phyloP scores from a whole-genome alignment of 176 grass and related monocot species.

The Puccinellia tenuiflora region DNA sequence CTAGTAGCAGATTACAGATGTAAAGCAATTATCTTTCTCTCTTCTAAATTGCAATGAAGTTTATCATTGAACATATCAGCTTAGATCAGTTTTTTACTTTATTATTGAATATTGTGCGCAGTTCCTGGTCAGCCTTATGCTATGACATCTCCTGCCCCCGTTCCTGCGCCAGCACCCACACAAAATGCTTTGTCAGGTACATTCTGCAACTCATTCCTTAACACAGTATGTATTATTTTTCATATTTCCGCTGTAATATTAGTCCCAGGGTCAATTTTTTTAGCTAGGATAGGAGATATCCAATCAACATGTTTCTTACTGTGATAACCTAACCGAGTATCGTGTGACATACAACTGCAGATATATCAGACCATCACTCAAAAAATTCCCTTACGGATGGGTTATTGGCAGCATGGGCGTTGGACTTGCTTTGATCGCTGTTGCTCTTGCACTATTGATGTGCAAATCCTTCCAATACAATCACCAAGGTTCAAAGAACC shows the following conservation, averaged over 20 bases:
- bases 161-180: constrained; percentile 50
- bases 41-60: not conserved
- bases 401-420: constrained; percentile 90
- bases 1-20: not conserved
- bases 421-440: constrained; percentile 74
- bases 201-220: not conserved
- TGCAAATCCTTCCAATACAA: constrained; percentile 59
- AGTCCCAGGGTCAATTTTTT: not conserved
- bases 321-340: constrained; percentile 19
- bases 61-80: not conserved
- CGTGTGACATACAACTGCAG: constrained; percentile 39
- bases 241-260: not conserved
- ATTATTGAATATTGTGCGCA: constrained; percentile 26
- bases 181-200: constrained; percentile 54
- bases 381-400: constrained; percentile 90
- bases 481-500: constrained; percentile 36
- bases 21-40: not conserved
- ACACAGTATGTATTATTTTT: not conserved
- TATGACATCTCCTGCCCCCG: constrained; percentile 20
- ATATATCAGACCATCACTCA: constrained; percentile 42
- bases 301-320: not conserved
- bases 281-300: not conserved
- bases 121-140: constrained; percentile 70
- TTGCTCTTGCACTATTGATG: constrained; percentile 51
- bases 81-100: constrained; percentile 16